These are phyloP conservation scores for Triticum monococcum DNA, from an alignment of 176 grass and related monocot species.

Conservation along the genomic window DNA sequence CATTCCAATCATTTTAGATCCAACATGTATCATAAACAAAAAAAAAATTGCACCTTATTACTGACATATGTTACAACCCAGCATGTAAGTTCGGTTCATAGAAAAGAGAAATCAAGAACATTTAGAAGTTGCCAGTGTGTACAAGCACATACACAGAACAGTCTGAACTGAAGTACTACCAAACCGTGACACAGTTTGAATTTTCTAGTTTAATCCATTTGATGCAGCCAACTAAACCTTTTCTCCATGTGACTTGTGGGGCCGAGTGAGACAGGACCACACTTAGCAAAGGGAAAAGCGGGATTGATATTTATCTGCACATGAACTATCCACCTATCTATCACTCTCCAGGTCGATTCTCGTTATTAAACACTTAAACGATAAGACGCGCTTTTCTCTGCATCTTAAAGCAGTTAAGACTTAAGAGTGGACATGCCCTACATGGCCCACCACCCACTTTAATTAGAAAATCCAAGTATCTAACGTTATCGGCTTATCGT, in stretches of 20 bases:
- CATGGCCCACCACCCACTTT: constrained; percentile 25
- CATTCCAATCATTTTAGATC: background rate
- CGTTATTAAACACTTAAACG: background rate
- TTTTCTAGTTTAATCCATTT: background rate
- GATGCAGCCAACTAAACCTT: constrained; percentile 15
- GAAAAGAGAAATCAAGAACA: background rate
- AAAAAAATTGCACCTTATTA: no score
- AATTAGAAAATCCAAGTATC: constrained; percentile 21
- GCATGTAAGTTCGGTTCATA: background rate
- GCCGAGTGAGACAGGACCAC: background rate
- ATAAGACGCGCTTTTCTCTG: constrained; percentile 4
- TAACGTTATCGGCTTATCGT: constrained; percentile 16
- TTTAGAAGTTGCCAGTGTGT: background rate
- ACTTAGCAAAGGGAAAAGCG: constrained; percentile 15
- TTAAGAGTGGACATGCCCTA: constrained; percentile 11
- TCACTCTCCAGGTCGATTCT: constrained; percentile 31
- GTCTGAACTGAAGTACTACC: background rate
- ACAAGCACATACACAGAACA: background rate
- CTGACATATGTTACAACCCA: background rate
- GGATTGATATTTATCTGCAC: constrained; percentile 18
- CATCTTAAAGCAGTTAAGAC: constrained; percentile 21
- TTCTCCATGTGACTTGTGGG: constrained; percentile 35
- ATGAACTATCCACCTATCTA: constrained; percentile 27
- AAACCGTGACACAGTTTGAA: background rate
- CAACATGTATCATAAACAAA: background rate